Evolutionary conservation across 148 eudicot species (phyloP).

Genomic region (Amaranthus cruentus): DNA sequence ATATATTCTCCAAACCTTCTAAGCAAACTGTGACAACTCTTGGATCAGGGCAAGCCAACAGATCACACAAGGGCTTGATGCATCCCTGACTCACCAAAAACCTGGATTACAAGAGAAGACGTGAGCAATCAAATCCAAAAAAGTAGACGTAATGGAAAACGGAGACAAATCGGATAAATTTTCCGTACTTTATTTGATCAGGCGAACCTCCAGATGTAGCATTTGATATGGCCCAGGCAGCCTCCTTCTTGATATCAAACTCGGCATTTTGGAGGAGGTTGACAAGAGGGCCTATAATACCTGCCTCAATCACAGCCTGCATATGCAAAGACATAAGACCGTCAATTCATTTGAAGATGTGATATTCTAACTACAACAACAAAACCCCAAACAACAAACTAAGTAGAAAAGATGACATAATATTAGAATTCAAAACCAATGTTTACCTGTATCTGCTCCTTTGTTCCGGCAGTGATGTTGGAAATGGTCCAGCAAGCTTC

Average conservation of each 20-base stretch:
- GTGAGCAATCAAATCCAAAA: background rate
- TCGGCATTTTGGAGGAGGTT: constrained; percentile 73
- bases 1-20: constrained; percentile 88
- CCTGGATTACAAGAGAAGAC: constrained; percentile 30
- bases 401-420: background rate
- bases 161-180: background rate
- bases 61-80: constrained; percentile 81
- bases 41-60: constrained; percentile 74
- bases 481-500: constrained; percentile 97
- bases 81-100: constrained; percentile 71
- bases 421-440: background rate
- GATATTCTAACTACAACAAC: background rate
- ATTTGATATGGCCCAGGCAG: constrained; percentile 92
- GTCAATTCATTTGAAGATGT: background rate
- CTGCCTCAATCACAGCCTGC: constrained; percentile 67
- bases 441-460: constrained; percentile 79
- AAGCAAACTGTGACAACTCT: constrained; percentile 79
- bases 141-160: background rate
- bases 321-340: background rate
- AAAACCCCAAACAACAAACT: background rate
- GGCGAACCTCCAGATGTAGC: constrained; percentile 85
- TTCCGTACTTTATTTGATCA: constrained; percentile 74
- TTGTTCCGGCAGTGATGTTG: constrained; percentile 86
- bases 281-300: constrained; percentile 62
- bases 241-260: constrained; percentile 91